Percentiles rank a stretch among this genome's conserved stretches.
Evolutionary conservation across 768 basidiomycete species (phyloP).

Genomic region (Leucocoprinus leucothites): DNA sequence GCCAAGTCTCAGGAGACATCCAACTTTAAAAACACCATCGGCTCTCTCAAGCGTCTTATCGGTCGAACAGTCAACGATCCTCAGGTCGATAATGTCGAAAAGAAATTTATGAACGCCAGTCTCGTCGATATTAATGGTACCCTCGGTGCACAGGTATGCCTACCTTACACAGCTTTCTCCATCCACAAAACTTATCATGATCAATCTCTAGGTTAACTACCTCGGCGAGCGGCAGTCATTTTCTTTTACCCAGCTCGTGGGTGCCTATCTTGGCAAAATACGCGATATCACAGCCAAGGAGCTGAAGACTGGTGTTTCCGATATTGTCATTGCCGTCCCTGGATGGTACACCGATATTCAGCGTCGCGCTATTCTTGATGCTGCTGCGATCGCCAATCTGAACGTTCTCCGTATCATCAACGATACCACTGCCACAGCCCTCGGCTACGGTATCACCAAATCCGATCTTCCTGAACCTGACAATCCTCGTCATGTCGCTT

Average conservation of each 20-base stretch:
- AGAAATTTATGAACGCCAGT: conserved; percentile 86
- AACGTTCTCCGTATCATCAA: conserved; percentile 95
- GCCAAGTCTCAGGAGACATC: conserved; percentile 98
- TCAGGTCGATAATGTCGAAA: conserved; percentile 81
- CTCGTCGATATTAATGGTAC: conserved; percentile 82
- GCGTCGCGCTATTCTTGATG: conserved; percentile 85
- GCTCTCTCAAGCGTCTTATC: conserved; percentile 86
- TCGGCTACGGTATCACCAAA: conserved; percentile 99
- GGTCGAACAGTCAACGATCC: conserved; percentile 79
- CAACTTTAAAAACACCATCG: conserved; percentile 97
- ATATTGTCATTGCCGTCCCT: conserved; percentile 94
- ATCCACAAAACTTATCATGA: conserved; percentile 13
- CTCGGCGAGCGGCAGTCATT: conserved; percentile 77
- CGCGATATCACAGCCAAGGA: conserved; percentile 84
- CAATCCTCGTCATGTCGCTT: conserved; percentile 80
- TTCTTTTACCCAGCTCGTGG: conserved; percentile 90
- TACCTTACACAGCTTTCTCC: background rate
- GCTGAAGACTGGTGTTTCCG: conserved; percentile 82
- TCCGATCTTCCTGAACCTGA: conserved; percentile 89
- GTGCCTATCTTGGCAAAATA: conserved; percentile 86
- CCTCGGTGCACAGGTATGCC: conserved; percentile 80
- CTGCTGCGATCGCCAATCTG: conserved; percentile 85
- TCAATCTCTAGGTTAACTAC: conserved; percentile 69
- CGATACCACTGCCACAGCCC: conserved; percentile 92
- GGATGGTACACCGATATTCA: conserved; percentile 97